These are phyloP conservation scores for Pseudocercospora musae DNA, from an alignment of 2,329 filamentous ascomycete species.

Conservation along the genomic window DNA sequence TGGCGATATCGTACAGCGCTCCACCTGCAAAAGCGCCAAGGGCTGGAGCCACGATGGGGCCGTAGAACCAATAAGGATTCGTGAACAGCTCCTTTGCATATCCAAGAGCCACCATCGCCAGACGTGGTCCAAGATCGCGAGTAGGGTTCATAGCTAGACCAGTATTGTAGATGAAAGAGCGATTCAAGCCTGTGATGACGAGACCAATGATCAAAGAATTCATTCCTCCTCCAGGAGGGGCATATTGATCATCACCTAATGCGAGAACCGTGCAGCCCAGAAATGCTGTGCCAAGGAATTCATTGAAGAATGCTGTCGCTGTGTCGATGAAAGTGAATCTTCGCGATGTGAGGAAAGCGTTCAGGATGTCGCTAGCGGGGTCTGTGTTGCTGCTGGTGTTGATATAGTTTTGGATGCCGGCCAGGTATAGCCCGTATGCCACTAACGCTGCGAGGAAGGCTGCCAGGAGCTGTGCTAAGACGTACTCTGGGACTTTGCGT, in stretches of 20 bases:
- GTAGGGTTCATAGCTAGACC: slow-evolving; percentile 50
- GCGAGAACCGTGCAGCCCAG: slow-evolving; percentile 43
- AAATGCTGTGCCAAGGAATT: slow-evolving; percentile 45
- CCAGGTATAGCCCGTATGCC: slow-evolving; percentile 45
- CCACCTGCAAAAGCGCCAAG: slow-evolving; percentile 44
- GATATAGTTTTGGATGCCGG: slow-evolving; percentile 37
- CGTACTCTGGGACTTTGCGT: slow-evolving; percentile 50
- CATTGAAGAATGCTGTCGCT: slow-evolving; percentile 49
- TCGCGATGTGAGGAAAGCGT: slow-evolving; percentile 47
- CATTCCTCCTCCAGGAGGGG: slow-evolving; percentile 48
- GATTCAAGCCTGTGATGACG: slow-evolving; percentile 37
- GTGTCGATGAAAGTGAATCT: slow-evolving; percentile 42
- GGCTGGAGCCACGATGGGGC: slow-evolving; percentile 42
- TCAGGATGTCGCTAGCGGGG: slow-evolving; percentile 32
- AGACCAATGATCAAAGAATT: slow-evolving; percentile 50
- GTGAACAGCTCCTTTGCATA: slow-evolving; percentile 41
- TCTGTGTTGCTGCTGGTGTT: slow-evolving; percentile 6
- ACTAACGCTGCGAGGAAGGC: slow-evolving; percentile 51
- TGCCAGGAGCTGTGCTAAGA: slow-evolving; percentile 52
- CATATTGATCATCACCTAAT: slow-evolving; percentile 33
- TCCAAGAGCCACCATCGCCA: slow-evolving; percentile 46
- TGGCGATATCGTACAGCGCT: slow-evolving; percentile 49
- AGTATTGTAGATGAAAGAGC: slow-evolving; percentile 48
- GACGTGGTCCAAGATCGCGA: slow-evolving; percentile 50
- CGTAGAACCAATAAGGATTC: slow-evolving; percentile 48